Percentiles rank a stretch among this genome's conserved stretches.
phyloP scores from a whole-genome alignment of 2,329 filamentous ascomycete genomes.

The Aspergillus candidus region DNA sequence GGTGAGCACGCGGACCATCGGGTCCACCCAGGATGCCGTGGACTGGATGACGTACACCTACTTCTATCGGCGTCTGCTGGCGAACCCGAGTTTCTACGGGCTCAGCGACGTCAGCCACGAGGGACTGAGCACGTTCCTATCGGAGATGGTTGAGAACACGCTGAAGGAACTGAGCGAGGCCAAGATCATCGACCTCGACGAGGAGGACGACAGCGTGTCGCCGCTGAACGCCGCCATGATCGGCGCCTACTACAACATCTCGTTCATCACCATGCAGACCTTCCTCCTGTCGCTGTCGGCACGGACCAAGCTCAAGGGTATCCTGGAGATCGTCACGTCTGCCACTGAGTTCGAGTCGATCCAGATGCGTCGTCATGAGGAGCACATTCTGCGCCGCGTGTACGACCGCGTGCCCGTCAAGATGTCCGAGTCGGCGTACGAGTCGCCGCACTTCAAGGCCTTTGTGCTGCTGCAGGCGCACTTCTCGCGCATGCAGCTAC shows the following conservation, averaged over 20 bases:
- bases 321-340: slow-evolving; percentile 93
- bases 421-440: slow-evolving; percentile 77
- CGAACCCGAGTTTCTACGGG: slow-evolving; percentile 95
- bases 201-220: slow-evolving; percentile 82
- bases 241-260: slow-evolving; percentile 98
- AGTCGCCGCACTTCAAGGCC: slow-evolving; percentile 97
- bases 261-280: slow-evolving; percentile 98
- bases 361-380: slow-evolving; percentile 89
- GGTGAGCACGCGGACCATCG: slow-evolving; percentile 91
- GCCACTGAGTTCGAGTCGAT: slow-evolving; percentile 95
- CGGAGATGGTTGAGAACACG: slow-evolving; percentile 88
- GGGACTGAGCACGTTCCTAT: slow-evolving; percentile 87
- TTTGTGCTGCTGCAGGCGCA: slow-evolving; percentile 97
- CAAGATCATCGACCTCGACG: slow-evolving; percentile 92
- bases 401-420: slow-evolving; percentile 95
- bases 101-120: slow-evolving; percentile 84
- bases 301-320: slow-evolving; percentile 91
- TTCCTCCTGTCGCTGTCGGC: slow-evolving; percentile 85
- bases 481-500: slow-evolving; percentile 94
- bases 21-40: slow-evolving; percentile 92
- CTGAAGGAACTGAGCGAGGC: slow-evolving; percentile 85
- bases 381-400: slow-evolving; percentile 77
- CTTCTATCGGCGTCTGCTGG: slow-evolving; percentile 89
- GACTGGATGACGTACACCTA: slow-evolving; percentile 99
- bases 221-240: slow-evolving; percentile 97